Base-by-base conservation (phyloP, 1,284 basidiomycete genomes). In the Boletus semigastroideus region DNA sequence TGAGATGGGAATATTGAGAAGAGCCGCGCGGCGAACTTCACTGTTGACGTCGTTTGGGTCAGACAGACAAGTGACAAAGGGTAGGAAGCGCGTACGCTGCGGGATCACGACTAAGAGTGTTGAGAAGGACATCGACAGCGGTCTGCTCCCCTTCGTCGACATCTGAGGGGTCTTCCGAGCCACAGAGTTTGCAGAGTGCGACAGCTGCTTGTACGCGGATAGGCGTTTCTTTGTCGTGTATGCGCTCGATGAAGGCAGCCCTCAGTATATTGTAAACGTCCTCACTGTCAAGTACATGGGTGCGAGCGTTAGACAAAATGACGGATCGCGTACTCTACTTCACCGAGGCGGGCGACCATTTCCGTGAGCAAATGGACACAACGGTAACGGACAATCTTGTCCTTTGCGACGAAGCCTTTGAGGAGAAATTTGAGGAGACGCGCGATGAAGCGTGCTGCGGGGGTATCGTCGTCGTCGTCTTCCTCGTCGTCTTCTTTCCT, bases 21-120 rank as follows among this genome's bases (percentile, higher is more conserved):
- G 78, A 0, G 90, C 87, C 0, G 92, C 90, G 20, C 93, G 84
- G 13, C 96, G 91, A 9, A 97, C 95, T 62, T 98, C 95, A 3
- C 92, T 95, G 64, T 42, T 17, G 47, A 27, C 4, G 6, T 30
- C 42, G 37, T 46, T 48, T 36, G 1, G 5, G 7, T 25, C 14
- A 31, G n/a, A 42, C 13, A 10, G 50, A 37, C 40, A 27, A 22
- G 12, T 27, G 41, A 11, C 25, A 7, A 19, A 34, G 16, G 34
- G 22, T 38, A 12, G 22, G 46, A 14, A 4, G 41, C 3, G 79
- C 91, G 64, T 64, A 94, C 89, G 89, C 77, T 10, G 92, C 83
- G 1, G 87, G 77, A 60, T 98, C 96, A 58, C 84, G 82, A 17
- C 78, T 77, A 16, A 97, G 71, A 3, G 87, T 75, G 22, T 94